Evolutionary conservation across 768 basidiomycete genomes (phyloP).

Genomic region (Leccinum variicolor): DNA sequence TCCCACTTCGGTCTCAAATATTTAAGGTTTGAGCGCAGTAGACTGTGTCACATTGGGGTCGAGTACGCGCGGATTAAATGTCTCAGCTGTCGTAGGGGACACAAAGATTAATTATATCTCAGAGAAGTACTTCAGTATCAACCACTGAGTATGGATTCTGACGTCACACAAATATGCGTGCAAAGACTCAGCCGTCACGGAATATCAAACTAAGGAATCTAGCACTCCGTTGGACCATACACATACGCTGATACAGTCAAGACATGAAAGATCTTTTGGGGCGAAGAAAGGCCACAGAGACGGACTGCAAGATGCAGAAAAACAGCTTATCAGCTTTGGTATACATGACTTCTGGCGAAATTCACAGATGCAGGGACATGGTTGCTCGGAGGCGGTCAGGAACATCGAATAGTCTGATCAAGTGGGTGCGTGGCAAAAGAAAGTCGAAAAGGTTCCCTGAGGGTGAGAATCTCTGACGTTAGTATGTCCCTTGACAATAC

Average conservation of each 20-base stretch:
- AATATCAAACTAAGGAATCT: not conserved
- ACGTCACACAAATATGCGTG: not conserved
- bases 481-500: not conserved
- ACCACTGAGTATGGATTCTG: not conserved
- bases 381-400: no score
- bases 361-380: not conserved
- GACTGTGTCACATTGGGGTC: no score
- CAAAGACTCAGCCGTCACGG: not conserved
- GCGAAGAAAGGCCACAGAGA: not conserved
- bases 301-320: not conserved
- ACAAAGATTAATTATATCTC: not conserved
- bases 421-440: not conserved
- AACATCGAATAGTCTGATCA: not conserved
- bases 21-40: no score
- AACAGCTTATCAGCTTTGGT: not conserved
- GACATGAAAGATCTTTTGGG: not conserved
- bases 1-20: no score
- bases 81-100: not conserved
- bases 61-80: not conserved
- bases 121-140: not conserved
- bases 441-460: not conserved
- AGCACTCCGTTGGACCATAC: not conserved
- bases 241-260: not conserved
- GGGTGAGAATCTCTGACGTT: not conserved
- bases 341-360: not conserved